Evolutionary conservation across 2,329 filamentous ascomycete species (phyloP).

Genomic region (Domatiomyces catenatus): DNA sequence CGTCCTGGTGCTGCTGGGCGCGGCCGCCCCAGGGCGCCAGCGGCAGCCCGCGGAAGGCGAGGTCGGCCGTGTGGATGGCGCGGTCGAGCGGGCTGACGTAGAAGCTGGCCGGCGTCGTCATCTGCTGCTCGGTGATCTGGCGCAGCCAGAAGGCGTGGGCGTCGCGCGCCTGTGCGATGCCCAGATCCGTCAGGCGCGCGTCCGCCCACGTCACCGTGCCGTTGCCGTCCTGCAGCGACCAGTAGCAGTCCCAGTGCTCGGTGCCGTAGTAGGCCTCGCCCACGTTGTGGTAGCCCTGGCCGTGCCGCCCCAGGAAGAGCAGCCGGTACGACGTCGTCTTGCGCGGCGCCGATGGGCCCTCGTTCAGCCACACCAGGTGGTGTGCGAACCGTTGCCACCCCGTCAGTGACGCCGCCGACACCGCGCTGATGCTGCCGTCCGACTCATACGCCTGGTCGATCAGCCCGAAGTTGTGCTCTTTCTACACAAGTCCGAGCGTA

Average conservation of each 20-base stretch:
- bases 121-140: slow-evolving; percentile 32
- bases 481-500: not conserved
- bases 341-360: slow-evolving; percentile 16
- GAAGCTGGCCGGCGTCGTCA: slow-evolving; percentile 40
- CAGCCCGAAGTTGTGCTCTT: slow-evolving; percentile 31
- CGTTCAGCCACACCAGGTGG: slow-evolving; percentile 35
- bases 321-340: slow-evolving; percentile 36
- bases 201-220: slow-evolving; percentile 41
- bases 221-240: slow-evolving; percentile 39
- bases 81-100: slow-evolving; percentile 44
- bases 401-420: slow-evolving; percentile 20
- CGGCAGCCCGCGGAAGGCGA: slow-evolving; percentile 33
- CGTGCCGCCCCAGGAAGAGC: slow-evolving; percentile 45
- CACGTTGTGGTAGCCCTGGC: slow-evolving; percentile 47
- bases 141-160: slow-evolving; percentile 35
- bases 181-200: slow-evolving; percentile 39
- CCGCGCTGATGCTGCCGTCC: slow-evolving; percentile 18
- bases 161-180: slow-evolving; percentile 36
- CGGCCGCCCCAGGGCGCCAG: slow-evolving; percentile 21
- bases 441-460: slow-evolving; percentile 31
- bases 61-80: slow-evolving; percentile 40
- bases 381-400: slow-evolving; percentile 42
- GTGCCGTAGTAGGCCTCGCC: slow-evolving; percentile 44
- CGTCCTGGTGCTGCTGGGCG: slow-evolving; percentile 9
- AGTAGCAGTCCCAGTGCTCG: slow-evolving; percentile 46